A percentile compares a stretch with the other conserved stretches of the same genome.
Evolutionary conservation across 2,329 filamentous ascomycete genomes (phyloP).

Genomic region (Knufia petricola): DNA sequence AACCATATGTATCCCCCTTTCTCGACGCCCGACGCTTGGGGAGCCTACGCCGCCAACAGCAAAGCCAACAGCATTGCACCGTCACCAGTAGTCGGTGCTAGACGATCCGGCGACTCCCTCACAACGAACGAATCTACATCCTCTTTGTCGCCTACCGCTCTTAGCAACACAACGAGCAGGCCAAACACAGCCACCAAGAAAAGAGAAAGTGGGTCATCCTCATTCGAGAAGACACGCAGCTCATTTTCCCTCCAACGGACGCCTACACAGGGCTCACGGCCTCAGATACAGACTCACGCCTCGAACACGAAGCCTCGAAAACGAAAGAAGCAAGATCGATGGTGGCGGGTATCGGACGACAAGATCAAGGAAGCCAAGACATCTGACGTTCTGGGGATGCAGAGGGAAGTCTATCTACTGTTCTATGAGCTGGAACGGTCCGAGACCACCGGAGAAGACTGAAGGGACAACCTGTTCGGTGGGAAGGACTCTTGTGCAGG

Average conservation of each 20-base stretch:
- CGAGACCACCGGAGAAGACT: conserved; percentile 11
- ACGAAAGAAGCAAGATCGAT: conserved; percentile 61
- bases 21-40: conserved; percentile 72
- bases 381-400: conserved; percentile 81
- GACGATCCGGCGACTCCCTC: not conserved
- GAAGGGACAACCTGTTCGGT: no score
- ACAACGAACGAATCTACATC: conserved; percentile 13
- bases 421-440: conserved; percentile 79
- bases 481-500: no score
- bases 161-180: conserved; percentile 15
- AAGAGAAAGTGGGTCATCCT: not conserved
- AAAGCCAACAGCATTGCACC: conserved; percentile 45
- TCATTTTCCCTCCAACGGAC: conserved; percentile 12
- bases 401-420: conserved; percentile 87
- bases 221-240: not conserved
- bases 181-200: conserved; percentile 12
- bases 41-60: conserved; percentile 64
- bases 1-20: conserved; percentile 72
- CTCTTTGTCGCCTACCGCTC: conserved; percentile 18
- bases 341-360: conserved; percentile 98
- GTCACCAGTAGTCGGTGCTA: conserved; percentile 32
- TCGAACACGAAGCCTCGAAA: conserved; percentile 35
- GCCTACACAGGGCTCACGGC: conserved; percentile 18
- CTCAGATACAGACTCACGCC: conserved; percentile 20
- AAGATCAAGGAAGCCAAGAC: conserved; percentile 94